Percentiles rank a stretch among this genome's conserved stretches.
These are phyloP conservation scores for Epichloe scottii DNA, from an alignment of 2,329 filamentous ascomycete species.

Conservation along the genomic window DNA sequence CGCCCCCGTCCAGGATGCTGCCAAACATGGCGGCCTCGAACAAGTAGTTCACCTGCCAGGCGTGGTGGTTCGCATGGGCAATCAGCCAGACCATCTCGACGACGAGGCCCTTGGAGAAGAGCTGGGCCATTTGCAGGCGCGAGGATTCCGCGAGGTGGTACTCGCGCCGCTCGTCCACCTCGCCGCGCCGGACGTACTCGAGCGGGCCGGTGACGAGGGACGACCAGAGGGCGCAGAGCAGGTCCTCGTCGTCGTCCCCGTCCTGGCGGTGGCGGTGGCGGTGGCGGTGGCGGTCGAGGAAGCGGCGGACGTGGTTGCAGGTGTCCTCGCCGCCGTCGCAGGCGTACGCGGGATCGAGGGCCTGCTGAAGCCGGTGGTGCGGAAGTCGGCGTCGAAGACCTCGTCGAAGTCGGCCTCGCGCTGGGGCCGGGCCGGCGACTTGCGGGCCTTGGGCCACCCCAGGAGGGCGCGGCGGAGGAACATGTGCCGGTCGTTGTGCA, in stretches of 20 bases:
- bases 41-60: slow-evolving; percentile 19
- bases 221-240: slow-evolving; percentile 9
- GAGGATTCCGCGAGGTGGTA: slow-evolving; percentile 8
- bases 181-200: slow-evolving; percentile 9
- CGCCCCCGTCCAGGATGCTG: slow-evolving; percentile 18
- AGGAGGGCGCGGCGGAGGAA: slow-evolving; percentile 18
- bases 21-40: slow-evolving; percentile 23
- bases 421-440: slow-evolving; percentile 12
- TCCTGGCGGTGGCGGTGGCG: no score
- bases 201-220: slow-evolving; percentile 9
- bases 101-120: slow-evolving; percentile 11
- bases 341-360: slow-evolving; percentile 7
- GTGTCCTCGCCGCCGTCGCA: slow-evolving; percentile 12
- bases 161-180: slow-evolving; percentile 9
- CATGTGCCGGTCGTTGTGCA: slow-evolving; percentile 20
- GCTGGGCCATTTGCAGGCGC: slow-evolving; percentile 10
- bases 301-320: slow-evolving; percentile 9
- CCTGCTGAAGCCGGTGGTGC: slow-evolving; percentile 15
- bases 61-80: slow-evolving; percentile 12
- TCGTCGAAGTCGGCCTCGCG: slow-evolving; percentile 19
- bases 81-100: slow-evolving; percentile 11
- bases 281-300: slow-evolving; percentile 6
- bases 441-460: slow-evolving; percentile 18
- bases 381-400: slow-evolving; percentile 16
- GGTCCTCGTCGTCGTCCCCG: not conserved